Base-by-base conservation (phyloP, 371 early-diverging fungal species). In the Apophysomyces trapeziformis region DNA sequence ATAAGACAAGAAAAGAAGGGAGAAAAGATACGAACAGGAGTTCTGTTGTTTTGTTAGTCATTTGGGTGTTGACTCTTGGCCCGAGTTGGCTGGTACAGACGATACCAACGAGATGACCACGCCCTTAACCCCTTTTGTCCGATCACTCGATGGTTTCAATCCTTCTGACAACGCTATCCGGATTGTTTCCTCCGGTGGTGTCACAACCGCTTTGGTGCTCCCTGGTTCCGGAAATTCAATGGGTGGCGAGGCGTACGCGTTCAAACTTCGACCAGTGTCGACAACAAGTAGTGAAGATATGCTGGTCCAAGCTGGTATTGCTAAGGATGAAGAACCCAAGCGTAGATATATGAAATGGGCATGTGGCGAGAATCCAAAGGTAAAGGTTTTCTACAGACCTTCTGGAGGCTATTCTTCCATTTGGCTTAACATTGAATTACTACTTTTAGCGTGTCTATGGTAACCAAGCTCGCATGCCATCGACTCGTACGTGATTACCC, bases 261-360 rank as follows among this genome's bases (percentile, higher is more conserved):
- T 90, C 74, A 90, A 91, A 67, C 58, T 86, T 47, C 83, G 88
- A 43, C 70, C 74, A 12, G 75, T 83, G 3, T 66, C 74, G 44
- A 86, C 82, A 4, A 71, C 84, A 43, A 78, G 80, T 60, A 86
- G 76, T 38, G 89, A 88, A 38, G 89, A 89, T 56, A 87, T 91
- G 89, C 68, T 85, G 14, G 78, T 90, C 26, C 79, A 89, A 69
- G 74, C 84, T 41, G 84, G 83, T 50, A 67, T 78, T 47, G 74
- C 76, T 57, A 68, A 64, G 16, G 38, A 47, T 11, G 50, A 58
- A 3, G 71, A 71, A 21, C 54, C 64, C 18, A 70, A 70, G 50
- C 89, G 90, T 89, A 72, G 92, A 38, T 93, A 83, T 74, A 86
- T 90, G 87, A 93, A 93, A 75, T 88, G 89, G 87, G 92, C 93